Percentiles rank a stretch among this genome's conserved stretches.
Evolutionary conservation across 2,329 filamentous ascomycete species (phyloP).

Genomic region (Aspergillus transmontanensis): DNA sequence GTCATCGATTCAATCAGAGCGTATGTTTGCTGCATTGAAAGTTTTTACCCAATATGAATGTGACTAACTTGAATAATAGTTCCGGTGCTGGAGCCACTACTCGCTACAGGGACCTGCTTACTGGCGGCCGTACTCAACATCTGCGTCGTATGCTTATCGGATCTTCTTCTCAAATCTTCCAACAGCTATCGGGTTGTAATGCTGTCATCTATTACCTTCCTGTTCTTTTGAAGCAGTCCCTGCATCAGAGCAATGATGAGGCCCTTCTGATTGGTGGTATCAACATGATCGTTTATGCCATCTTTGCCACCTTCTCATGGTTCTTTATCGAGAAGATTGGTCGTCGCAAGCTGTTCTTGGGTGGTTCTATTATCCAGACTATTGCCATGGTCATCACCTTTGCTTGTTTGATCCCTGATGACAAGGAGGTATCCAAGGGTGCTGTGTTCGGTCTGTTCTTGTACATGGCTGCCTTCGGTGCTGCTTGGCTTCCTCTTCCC

Average conservation of each 20-base stretch:
- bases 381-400: slow-evolving; percentile 44
- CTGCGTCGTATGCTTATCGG: slow-evolving; percentile 45
- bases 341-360: slow-evolving; percentile 46
- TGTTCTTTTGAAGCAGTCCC: slow-evolving; percentile 51
- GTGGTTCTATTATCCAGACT: slow-evolving; percentile 43
- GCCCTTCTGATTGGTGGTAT: slow-evolving; percentile 57
- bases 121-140: slow-evolving; percentile 42
- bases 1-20: slow-evolving; percentile 70
- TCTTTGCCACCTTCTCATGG: slow-evolving; percentile 49
- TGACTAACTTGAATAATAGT: slow-evolving; percentile 46
- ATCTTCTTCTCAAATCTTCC: slow-evolving; percentile 46
- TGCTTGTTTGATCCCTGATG: slow-evolving; percentile 39
- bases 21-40: slow-evolving; percentile 40
- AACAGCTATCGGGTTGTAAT: slow-evolving; percentile 55
- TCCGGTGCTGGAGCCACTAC: slow-evolving; percentile 58
- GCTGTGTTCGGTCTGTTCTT: slow-evolving; percentile 65
- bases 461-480: slow-evolving; percentile 70
- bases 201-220: slow-evolving; percentile 54
- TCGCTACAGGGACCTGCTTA: slow-evolving; percentile 45
- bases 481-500: slow-evolving; percentile 65
- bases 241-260: slow-evolving; percentile 45
- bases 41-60: slow-evolving; percentile 19
- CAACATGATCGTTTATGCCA: slow-evolving; percentile 51
- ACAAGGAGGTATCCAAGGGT: slow-evolving; percentile 33
- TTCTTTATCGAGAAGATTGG: slow-evolving; percentile 54